Conservation (phyloP, 108 stramenopile genomes). For the Skeletonema marinoi region DNA sequence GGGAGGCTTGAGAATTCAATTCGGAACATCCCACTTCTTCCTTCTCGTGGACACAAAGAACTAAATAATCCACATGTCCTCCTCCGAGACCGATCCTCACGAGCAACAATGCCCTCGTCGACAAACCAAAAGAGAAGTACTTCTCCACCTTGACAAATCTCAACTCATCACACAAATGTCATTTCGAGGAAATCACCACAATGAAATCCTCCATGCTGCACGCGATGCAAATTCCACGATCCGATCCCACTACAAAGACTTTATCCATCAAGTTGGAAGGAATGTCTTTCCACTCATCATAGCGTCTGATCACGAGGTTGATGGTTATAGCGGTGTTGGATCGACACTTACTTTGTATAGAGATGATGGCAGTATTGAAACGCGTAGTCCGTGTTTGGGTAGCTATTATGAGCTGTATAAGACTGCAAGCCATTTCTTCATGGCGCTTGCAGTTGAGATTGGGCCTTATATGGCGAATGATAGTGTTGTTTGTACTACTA, state of each 20-base stretch:
- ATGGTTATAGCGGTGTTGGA: constrained; percentile 5
- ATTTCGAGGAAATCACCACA: constrained; percentile 1
- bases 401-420: constrained; percentile 14
- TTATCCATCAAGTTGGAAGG: constrained; percentile 14
- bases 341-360: constrained; percentile 8
- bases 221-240: neutral
- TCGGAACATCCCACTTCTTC: too few relatives aligned
- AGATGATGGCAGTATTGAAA: constrained; percentile 6
- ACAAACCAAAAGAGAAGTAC: neutral
- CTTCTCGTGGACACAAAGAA: neutral
- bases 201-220: neutral
- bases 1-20: too few relatives aligned
- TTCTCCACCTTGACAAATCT: constrained; percentile 2
- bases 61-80: neutral
- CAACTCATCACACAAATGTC: constrained; percentile 7
- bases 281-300: constrained; percentile 17
- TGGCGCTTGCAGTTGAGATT: constrained; percentile 14
- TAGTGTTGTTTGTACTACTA: neutral
- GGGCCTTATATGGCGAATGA: constrained; percentile 15
- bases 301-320: constrained; percentile 6
- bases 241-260: neutral
- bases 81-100: neutral
- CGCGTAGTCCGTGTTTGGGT: neutral
- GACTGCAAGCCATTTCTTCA: constrained; percentile 7
- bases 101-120: neutral